These are phyloP conservation scores for Pestalotiopsis sp. DNA, from an alignment of 2,329 filamentous ascomycete genomes.

Conservation along the genomic window DNA sequence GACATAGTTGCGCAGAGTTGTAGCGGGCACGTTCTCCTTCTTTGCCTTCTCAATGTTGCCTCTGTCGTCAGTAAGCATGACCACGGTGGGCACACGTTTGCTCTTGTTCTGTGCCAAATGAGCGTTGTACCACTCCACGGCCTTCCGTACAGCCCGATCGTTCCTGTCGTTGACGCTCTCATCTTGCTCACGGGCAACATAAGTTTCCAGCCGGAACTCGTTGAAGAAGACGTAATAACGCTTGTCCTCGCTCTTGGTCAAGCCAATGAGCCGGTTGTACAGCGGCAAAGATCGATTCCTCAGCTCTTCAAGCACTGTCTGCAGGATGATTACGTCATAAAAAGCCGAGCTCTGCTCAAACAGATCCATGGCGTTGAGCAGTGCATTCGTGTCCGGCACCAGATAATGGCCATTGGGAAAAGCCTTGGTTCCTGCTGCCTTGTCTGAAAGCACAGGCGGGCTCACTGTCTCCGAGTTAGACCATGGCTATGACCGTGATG, in stretches of 20 bases:
- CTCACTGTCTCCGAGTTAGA: conserved; percentile 53
- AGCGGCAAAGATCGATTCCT: conserved; percentile 91
- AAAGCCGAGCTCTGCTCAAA: conserved; percentile 93
- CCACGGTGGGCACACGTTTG: conserved; percentile 70
- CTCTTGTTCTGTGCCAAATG: conserved; percentile 72
- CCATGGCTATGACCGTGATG: conserved; percentile 2
- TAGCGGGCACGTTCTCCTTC: conserved; percentile 71
- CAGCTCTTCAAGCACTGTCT: conserved; percentile 95
- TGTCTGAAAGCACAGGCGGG: conserved; percentile 87
- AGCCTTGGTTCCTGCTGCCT: conserved; percentile 78
- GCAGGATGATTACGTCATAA: conserved; percentile 94
- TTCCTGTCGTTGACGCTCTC: conserved; percentile 97
- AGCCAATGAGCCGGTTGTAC: conserved; percentile 87
- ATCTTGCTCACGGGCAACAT: conserved; percentile 72
- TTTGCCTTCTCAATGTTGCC: conserved; percentile 85
- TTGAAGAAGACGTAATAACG: conserved; percentile 99
- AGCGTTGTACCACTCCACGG: conserved; percentile 87
- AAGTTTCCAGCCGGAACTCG: conserved; percentile 92
- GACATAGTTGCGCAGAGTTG: conserved; percentile 78
- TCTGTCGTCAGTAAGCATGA: conserved; percentile 93
- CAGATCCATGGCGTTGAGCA: conserved; percentile 94
- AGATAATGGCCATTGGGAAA: conserved; percentile 92
- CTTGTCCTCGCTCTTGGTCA: conserved; percentile 96
- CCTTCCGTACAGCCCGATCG: conserved; percentile 84
- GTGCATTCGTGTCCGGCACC: conserved; percentile 92